These are phyloP conservation scores for Kalaharituber pfeilii DNA, from an alignment of 2,329 filamentous ascomycete genomes.

Conservation along the genomic window DNA sequence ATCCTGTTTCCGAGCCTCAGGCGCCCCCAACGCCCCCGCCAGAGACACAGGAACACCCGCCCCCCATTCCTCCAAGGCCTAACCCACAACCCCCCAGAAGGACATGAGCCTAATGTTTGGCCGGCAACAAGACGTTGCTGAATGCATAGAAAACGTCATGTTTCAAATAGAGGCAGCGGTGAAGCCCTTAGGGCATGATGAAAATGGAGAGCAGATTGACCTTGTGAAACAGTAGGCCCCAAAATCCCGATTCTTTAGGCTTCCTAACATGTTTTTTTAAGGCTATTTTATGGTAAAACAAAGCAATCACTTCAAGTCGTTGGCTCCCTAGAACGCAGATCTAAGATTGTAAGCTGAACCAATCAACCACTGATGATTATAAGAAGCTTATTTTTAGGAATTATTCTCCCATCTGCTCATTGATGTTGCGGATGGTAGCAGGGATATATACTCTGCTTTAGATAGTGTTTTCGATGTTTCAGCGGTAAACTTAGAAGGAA, in stretches of 20 bases:
- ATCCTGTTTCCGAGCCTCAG: conserved; percentile 19
- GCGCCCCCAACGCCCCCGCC: conserved; percentile 17
- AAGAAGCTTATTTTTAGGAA: no score
- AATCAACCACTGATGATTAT: conserved; percentile 28
- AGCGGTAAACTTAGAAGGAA: conserved; percentile 48
- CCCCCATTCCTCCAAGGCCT: conserved; percentile 42
- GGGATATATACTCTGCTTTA: conserved; percentile 65
- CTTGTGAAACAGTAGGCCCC: conserved; percentile 46
- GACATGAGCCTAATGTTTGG: conserved; percentile 36
- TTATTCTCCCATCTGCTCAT: conserved; percentile 46
- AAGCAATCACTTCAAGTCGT: conserved; percentile 24
- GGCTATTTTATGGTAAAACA: conserved; percentile 35
- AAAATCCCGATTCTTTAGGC: conserved; percentile 18
- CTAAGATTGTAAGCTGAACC: conserved; percentile 41
- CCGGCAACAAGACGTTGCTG: conserved; percentile 85
- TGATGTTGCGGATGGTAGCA: conserved; percentile 39
- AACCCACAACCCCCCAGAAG: conserved; percentile 27
- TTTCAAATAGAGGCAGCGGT: conserved; percentile 85
- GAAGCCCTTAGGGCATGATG: conserved; percentile 46
- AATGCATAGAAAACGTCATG: conserved; percentile 84
- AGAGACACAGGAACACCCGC: conserved; percentile 32
- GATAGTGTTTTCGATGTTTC: conserved; percentile 73
- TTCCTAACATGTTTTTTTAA: conserved; percentile 21
- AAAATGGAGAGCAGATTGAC: conserved; percentile 62
- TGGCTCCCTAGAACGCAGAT: conserved; percentile 31